A percentile compares a stretch with the other conserved stretches of the same genome.
phyloP scores from a whole-genome alignment of 257 asterid species.

The Fraxinus cuspidata region DNA sequence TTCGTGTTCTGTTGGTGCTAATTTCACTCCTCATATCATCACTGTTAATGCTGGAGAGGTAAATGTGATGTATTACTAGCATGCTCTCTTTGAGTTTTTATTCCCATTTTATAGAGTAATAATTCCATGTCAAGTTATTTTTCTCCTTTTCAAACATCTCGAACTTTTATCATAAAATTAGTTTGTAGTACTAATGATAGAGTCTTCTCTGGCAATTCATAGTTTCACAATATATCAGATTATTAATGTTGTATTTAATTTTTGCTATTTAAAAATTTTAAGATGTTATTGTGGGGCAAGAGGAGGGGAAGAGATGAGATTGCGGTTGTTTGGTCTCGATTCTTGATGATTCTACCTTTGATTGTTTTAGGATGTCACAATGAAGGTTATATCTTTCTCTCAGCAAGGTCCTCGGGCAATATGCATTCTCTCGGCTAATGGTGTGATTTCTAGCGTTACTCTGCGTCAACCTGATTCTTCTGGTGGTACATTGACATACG shows the following conservation, averaged over 20 bases:
- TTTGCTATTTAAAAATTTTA: not conserved
- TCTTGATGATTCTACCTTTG: not conserved
- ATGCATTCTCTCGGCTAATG: constrained; percentile 81
- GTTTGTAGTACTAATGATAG: not conserved
- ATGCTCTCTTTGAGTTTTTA: constrained; percentile 3
- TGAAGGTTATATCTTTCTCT: constrained; percentile 64
- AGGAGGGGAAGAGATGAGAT: not conserved
- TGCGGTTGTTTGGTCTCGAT: not conserved
- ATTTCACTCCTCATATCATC: constrained; percentile 50
- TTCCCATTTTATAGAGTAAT: not conserved
- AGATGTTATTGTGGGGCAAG: constrained; percentile 11
- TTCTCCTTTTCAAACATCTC: not conserved
- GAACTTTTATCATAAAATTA: not conserved
- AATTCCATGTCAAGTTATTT: not conserved
- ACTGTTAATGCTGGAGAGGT: constrained; percentile 60
- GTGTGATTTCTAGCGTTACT: constrained; percentile 75
- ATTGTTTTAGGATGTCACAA: constrained; percentile 50
- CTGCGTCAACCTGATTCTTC: constrained; percentile 88
- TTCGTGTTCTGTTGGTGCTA: constrained; percentile 51
- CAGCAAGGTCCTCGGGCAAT: constrained; percentile 84
- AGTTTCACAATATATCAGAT: not conserved
- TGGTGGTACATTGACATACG: constrained; percentile 85
- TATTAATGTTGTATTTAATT: not conserved
- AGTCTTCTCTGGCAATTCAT: not conserved
- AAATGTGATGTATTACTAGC: constrained; percentile 1